Evolutionary conservation across 352 stramenopile genomes (phyloP), one percentile per base, ranked within the genome.

Genomic region (Globisporangium solare): DNA sequence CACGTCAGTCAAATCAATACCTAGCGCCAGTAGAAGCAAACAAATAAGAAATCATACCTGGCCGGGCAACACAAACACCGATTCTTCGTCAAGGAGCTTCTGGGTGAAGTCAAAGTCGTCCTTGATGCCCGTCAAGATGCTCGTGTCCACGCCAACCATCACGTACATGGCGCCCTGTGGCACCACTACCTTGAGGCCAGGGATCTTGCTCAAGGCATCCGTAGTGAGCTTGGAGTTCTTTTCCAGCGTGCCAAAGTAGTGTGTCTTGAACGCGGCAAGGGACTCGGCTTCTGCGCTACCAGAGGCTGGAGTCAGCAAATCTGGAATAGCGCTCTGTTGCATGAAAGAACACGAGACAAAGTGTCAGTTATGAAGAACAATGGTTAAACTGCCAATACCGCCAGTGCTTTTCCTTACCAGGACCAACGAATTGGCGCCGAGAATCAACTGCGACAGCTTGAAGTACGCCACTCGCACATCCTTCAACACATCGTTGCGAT

Each of bases 131-230:
- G 79, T 82, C 37, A 97, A 72, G 17, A 82, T 46, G 21, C 61
- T 60, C 0, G 75, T 79, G 60, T 94, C 74, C 45, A 98, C 24
- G 60, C 72, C 51, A 66, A 87, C 81, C 88, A 98, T 98, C 13
- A 86, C 81, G 64, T 99, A 99, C 93, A 98, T 98, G 37, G 96
- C 92, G 11, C 96, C 96, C 54, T 98, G 82, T 1, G 95, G 89
- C 14, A 86, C 69, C 27, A 97, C 76, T 7, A 98, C 87, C 22
- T 89, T 61, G 8, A 98, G 67, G 18, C 92, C 91, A 40, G 75
- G 83, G 32, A 96, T 96, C 35, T 80, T 74, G 40, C 66, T 66
- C 17, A 98, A 60, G 2, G 78, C 58, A 5, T 85, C 62, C 22
- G 84, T 86, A 0, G 94, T 89, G 56, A 97, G 88, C 48, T 73